Conservation (phyloP, 2,329 filamentous ascomycete genomes). For the Xylaria sp. region DNA sequence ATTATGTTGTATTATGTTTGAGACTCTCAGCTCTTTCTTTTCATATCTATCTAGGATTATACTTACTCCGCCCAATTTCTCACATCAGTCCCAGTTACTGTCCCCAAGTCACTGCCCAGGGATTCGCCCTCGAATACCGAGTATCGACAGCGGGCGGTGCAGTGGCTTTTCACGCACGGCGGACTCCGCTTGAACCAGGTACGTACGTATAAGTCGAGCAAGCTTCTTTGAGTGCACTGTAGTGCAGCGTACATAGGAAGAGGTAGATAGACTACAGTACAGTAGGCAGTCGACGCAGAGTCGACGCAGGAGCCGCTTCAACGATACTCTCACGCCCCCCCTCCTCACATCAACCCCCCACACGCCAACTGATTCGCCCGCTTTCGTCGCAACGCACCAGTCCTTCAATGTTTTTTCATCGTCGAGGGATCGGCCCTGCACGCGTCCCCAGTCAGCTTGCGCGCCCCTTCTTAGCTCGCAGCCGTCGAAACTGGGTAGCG, state of each 20-base stretch:
- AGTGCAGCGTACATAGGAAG: too few species aligned
- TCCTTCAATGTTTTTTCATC: conserved; percentile 36
- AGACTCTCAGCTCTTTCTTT: background rate
- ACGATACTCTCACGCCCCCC: conserved; percentile 37
- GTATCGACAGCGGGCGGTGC: background rate
- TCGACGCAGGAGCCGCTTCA: conserved; percentile 36
- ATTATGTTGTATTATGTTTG: background rate
- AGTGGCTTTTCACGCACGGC: conserved; percentile 1
- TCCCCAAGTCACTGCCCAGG: too few species aligned
- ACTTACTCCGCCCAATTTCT: conserved; percentile 2
- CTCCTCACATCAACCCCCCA: conserved; percentile 29
- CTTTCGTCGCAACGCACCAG: conserved; percentile 35
- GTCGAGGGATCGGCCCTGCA: conserved; percentile 44
- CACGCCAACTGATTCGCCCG: conserved; percentile 36
- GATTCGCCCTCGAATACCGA: too few species aligned
- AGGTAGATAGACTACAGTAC: too few species aligned
- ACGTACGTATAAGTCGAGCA: conserved; percentile 18
- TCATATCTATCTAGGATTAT: too few species aligned
- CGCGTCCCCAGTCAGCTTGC: conserved; percentile 36
- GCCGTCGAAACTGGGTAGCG: conserved; percentile 36
- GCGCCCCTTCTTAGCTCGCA: conserved; percentile 34
- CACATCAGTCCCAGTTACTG: background rate
- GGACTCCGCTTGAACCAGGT: conserved; percentile 2
- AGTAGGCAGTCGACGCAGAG: too few species aligned
- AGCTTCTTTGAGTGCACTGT: background rate